Percentiles rank a stretch among this genome's conserved stretches.
phyloP scores from a whole-genome alignment of 805 yeast genomes.

The Sungouiella blattae region DNA sequence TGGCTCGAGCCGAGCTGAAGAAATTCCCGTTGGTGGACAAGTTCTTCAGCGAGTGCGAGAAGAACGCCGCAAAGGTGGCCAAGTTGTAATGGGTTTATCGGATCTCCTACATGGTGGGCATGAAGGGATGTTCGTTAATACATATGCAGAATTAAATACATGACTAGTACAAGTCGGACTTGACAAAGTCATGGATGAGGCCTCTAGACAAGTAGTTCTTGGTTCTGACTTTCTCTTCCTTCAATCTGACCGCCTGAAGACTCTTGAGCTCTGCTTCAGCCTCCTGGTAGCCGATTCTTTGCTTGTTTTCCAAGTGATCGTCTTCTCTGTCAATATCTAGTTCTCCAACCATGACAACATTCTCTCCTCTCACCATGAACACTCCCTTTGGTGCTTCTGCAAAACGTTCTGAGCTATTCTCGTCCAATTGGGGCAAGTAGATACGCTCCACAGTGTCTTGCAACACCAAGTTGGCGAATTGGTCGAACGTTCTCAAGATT shows the following conservation, averaged over 20 bases:
- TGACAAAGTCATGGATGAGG: conserved; percentile 53
- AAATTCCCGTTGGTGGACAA: conserved; percentile 33
- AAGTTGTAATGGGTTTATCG: conserved; percentile 18
- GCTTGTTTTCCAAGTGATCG: conserved; percentile 53
- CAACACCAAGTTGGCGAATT: conserved; percentile 85
- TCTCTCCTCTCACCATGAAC: conserved; percentile 91
- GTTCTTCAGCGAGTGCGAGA: conserved; percentile 24
- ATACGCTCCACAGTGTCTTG: conserved; percentile 90
- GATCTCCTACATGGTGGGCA: background rate
- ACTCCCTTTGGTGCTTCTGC: conserved; percentile 81
- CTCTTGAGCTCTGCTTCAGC: conserved; percentile 48
- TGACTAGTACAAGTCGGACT: conserved; percentile 49
- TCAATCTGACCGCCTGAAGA: conserved; percentile 29
- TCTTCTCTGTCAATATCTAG: conserved; percentile 86
- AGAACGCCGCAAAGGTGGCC: conserved; percentile 17
- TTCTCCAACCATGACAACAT: conserved; percentile 91
- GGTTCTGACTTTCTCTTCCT: conserved; percentile 42
- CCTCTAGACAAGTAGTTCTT: conserved; percentile 52
- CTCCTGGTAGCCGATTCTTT: conserved; percentile 56
- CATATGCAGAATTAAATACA: conserved; percentile 12
- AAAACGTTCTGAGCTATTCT: conserved; percentile 44
- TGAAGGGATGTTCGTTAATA: conserved; percentile 3
- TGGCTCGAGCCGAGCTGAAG: conserved; percentile 48
- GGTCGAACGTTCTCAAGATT: conserved; percentile 90
- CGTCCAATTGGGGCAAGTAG: conserved; percentile 46